phyloP scores from a whole-genome alignment of 2,329 filamentous ascomycete species.

The Diplodia scrobiculata region DNA sequence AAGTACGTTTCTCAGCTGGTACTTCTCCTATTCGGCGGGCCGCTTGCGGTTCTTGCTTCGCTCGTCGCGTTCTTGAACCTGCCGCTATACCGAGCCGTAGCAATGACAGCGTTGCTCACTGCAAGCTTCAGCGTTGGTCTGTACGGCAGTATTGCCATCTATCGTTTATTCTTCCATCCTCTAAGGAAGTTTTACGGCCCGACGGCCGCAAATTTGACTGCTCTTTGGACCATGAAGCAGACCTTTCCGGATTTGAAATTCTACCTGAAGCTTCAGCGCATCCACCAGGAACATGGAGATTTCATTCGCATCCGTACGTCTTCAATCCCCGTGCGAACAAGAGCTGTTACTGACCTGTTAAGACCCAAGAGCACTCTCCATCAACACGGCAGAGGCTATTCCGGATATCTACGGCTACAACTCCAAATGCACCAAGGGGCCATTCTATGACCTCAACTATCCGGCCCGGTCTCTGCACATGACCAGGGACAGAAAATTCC shows the following conservation, averaged over 20 bases:
- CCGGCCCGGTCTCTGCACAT: constrained; percentile 35
- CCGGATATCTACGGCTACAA: constrained; percentile 38
- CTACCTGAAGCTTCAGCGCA: constrained; percentile 35
- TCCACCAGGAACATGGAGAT: constrained; percentile 40
- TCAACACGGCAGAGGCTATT: constrained; percentile 39
- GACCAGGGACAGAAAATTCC: constrained; percentile 38
- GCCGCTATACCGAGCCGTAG: not conserved
- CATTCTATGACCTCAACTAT: constrained; percentile 35
- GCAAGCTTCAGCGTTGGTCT: constrained; percentile 30
- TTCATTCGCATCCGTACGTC: constrained; percentile 39
- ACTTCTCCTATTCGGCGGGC: not conserved
- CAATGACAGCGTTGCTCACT: not conserved
- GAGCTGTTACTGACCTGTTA: not conserved
- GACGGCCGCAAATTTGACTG: constrained; percentile 42
- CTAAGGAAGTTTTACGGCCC: constrained; percentile 47
- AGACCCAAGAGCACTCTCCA: constrained; percentile 41
- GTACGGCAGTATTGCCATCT: constrained; percentile 42
- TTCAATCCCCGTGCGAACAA: too few species aligned
- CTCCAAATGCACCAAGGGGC: constrained; percentile 39
- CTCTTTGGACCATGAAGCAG: constrained; percentile 43
- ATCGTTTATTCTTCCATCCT: constrained; percentile 49
- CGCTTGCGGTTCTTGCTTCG: not conserved
- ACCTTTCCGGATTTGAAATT: constrained; percentile 32
- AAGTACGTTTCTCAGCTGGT: not conserved
- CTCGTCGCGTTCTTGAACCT: not conserved